Evolutionary conservation across 257 asterid species (phyloP).

Genomic region (Linaria vulgaris): DNA sequence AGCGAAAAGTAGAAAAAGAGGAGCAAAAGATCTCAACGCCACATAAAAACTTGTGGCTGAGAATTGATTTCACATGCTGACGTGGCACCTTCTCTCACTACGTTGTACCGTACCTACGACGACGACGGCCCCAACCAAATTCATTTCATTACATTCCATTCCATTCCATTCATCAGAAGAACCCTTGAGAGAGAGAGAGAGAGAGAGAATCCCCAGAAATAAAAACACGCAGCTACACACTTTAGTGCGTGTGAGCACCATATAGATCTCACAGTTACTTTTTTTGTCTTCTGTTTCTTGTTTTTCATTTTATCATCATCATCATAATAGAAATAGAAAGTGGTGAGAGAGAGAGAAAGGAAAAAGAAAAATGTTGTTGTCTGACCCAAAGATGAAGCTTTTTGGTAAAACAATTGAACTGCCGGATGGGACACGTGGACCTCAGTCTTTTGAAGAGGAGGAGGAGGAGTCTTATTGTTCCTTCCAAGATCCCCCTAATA

Average conservation of each 20-base stretch:
- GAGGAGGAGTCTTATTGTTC: constrained; percentile 30
- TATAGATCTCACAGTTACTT: constrained; percentile 51
- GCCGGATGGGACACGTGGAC: constrained; percentile 41
- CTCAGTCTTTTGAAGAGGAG: constrained; percentile 27
- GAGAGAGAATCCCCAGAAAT: constrained; percentile 9
- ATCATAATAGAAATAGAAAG: no score
- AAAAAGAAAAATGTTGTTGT: no score
- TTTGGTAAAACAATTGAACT: constrained; percentile 79
- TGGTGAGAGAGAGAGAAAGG: neutral
- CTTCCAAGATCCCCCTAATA: constrained; percentile 28
- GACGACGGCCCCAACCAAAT: no score
- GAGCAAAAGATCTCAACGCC: constrained; percentile 53
- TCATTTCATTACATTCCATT: no score
- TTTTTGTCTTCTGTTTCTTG: constrained; percentile 7
- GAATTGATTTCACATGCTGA: constrained; percentile 42
- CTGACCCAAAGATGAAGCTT: constrained; percentile 88
- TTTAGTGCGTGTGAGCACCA: constrained; percentile 43
- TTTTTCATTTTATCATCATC: neutral
- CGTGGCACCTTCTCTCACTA: constrained; percentile 51
- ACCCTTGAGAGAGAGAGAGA: neutral
- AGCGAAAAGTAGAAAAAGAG: constrained; percentile 35
- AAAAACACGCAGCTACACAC: constrained; percentile 29
- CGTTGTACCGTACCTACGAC: constrained; percentile 27
- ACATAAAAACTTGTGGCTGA: constrained; percentile 78
- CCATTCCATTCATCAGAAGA: constrained; percentile 10